Conservation (phyloP, 2,329 filamentous ascomycete genomes). For the Venturia nashicola region DNA sequence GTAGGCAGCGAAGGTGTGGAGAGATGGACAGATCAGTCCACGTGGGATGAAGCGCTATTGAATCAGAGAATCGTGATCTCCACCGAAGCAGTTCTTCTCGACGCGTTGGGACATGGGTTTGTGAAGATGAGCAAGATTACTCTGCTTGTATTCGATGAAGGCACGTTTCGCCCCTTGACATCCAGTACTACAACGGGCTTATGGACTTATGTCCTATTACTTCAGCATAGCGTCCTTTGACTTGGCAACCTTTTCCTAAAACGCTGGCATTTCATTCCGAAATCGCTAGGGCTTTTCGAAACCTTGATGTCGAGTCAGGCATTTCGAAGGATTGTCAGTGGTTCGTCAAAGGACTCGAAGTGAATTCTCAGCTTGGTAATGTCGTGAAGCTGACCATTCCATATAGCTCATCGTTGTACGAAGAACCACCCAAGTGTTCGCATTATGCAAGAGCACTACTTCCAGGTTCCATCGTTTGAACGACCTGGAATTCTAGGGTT, state of each 20-base stretch:
- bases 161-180: constrained; percentile 29
- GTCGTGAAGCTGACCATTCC: constrained; percentile 1
- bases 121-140: constrained; percentile 50
- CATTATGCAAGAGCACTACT: constrained; percentile 65
- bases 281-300: no score
- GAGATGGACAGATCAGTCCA: constrained; percentile 53
- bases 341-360: no score
- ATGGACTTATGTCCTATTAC: no score
- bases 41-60: constrained; percentile 55
- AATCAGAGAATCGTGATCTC: constrained; percentile 64
- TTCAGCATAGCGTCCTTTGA: no score
- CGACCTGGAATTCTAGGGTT: constrained; percentile 64
- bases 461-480: constrained; percentile 22
- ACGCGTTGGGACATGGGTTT: constrained; percentile 66
- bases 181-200: neutral
- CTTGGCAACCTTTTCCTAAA: no score
- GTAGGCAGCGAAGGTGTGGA: constrained; percentile 59
- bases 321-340: no score
- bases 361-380: no score
- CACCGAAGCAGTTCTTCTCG: constrained; percentile 61
- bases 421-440: constrained; percentile 50
- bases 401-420: constrained; percentile 60
- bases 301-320: no score
- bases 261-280: no score
- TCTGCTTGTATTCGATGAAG: constrained; percentile 75